Percentiles rank a stretch among this genome's conserved stretches.
These are phyloP conservation scores for Beauveria sp. DNA, from an alignment of 2,329 filamentous ascomycete genomes.

Conservation along the genomic window DNA sequence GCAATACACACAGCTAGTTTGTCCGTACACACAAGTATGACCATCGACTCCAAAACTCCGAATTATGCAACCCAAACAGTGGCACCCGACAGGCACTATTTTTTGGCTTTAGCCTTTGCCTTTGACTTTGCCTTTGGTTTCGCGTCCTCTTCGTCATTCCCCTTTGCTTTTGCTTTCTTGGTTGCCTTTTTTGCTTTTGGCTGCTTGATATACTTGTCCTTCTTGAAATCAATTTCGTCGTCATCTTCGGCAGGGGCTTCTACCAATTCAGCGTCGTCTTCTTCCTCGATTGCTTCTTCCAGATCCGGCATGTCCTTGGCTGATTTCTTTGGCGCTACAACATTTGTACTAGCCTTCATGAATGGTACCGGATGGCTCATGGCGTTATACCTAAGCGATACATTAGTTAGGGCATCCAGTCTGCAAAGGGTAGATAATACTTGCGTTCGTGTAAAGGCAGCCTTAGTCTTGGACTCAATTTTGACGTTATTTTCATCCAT, in stretches of 20 bases:
- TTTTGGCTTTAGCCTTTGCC: slow-evolving; percentile 30
- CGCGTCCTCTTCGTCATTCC: slow-evolving; percentile 41
- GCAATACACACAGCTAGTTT: no score
- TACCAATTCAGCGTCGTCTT: slow-evolving; percentile 63
- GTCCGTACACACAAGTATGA: background rate
- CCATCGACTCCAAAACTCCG: background rate
- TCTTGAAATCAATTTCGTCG: slow-evolving; percentile 75
- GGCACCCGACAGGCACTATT: background rate
- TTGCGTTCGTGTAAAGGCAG: slow-evolving; percentile 81
- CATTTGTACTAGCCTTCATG: slow-evolving; percentile 75
- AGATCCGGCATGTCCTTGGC: slow-evolving; percentile 79
- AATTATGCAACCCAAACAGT: background rate
- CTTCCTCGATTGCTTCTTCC: slow-evolving; percentile 92
- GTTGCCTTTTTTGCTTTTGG: slow-evolving; percentile 61
- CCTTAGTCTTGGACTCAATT: slow-evolving; percentile 78
- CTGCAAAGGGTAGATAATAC: slow-evolving; percentile 27
- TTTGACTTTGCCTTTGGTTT: slow-evolving; percentile 48
- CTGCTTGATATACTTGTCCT: slow-evolving; percentile 93
- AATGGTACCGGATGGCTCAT: slow-evolving; percentile 87
- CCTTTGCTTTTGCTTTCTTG: slow-evolving; percentile 34
- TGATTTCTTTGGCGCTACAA: slow-evolving; percentile 63
- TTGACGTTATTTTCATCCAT: slow-evolving; percentile 69
- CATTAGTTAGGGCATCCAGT: slow-evolving; percentile 4
- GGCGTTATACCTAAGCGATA: slow-evolving; percentile 64
- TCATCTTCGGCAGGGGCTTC: slow-evolving; percentile 58